Percentiles rank a stretch among this genome's conserved stretches.
Conservation (phyloP, 2,329 filamentous ascomycete genomes). For the Diaporthe helianthi region DNA sequence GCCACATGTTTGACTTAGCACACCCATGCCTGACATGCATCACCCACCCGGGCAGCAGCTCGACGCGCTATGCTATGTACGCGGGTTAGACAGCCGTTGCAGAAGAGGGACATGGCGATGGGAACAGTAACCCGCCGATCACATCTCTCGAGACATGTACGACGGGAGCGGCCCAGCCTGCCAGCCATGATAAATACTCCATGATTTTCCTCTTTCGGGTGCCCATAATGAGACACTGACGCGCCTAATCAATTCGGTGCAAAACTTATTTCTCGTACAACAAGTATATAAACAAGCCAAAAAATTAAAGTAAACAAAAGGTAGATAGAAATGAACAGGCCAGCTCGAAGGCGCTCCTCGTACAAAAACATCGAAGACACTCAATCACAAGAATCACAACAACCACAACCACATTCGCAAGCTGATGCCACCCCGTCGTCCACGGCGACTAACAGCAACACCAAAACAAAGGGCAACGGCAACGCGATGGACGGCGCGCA, state of each 20-base stretch:
- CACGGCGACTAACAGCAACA: constrained; percentile 9
- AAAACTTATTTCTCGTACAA: not conserved
- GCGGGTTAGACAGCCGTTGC: constrained; percentile 3
- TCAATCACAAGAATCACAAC: constrained; percentile 8
- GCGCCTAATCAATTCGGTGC: not conserved
- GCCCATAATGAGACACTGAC: constrained; percentile 9
- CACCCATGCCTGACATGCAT: not conserved
- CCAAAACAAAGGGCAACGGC: not conserved
- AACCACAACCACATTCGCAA: constrained; percentile 2
- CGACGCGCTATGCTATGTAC: constrained; percentile 17
- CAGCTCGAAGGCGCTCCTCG: constrained; percentile 34
- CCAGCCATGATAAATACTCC: not conserved
- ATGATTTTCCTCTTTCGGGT: constrained; percentile 5
- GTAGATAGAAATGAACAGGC: constrained; percentile 32
- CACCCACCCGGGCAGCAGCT: not conserved
- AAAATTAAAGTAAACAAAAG: not conserved
- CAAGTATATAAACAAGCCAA: not conserved
- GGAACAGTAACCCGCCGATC: no score
- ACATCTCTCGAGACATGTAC: not conserved
- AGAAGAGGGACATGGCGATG: not conserved
- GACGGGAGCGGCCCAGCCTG: not conserved
- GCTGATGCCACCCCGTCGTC: not conserved
- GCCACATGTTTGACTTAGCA: not conserved
- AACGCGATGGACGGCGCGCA: constrained; percentile 54
- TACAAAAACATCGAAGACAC: constrained; percentile 26